Percentiles rank a stretch among this genome's conserved stretches.
phyloP scores from a whole-genome alignment of 768 basidiomycete genomes.

The Pulveroboletus ravenelii region DNA sequence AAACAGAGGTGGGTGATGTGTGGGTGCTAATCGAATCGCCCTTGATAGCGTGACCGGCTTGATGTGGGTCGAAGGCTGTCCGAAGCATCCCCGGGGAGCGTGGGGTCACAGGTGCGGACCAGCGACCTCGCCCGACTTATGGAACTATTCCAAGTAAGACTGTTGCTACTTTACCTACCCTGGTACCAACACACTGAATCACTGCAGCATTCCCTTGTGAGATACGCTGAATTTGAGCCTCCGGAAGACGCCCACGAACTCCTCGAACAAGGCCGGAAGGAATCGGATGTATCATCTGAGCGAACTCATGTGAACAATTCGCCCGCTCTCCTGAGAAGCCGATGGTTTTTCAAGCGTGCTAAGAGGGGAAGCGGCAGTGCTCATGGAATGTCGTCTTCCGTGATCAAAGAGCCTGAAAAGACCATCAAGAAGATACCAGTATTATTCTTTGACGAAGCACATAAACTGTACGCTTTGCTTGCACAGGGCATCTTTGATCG shows the following conservation, averaged over 20 bases:
- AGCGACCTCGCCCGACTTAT: constrained; percentile 79
- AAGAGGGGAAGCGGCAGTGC: constrained; percentile 27
- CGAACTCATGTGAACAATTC: constrained; percentile 38
- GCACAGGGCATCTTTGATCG: neutral
- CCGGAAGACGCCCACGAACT: constrained; percentile 26
- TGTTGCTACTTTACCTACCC: neutral
- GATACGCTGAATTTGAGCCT: constrained; percentile 67
- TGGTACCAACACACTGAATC: neutral
- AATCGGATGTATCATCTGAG: constrained; percentile 35
- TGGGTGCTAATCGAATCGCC: constrained; percentile 1
- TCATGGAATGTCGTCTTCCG: constrained; percentile 29
- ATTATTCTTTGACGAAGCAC: constrained; percentile 82
- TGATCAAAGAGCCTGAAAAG: constrained; percentile 32
- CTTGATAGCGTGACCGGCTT: constrained; percentile 64
- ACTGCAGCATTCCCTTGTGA: constrained; percentile 58
- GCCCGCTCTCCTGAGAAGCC: constrained; percentile 25
- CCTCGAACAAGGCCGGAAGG: constrained; percentile 25
- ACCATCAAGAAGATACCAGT: constrained; percentile 68
- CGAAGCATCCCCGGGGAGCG: constrained; percentile 39
- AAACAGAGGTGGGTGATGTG: neutral
- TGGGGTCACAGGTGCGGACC: constrained; percentile 55
- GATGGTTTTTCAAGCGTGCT: constrained; percentile 27
- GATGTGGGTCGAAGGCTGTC: constrained; percentile 60
- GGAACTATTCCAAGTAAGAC: constrained; percentile 72
- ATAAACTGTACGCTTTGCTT: constrained; percentile 56